Base-by-base conservation (phyloP, 768 basidiomycete species). In the Gloeopeniophorella convolvens region DNA sequence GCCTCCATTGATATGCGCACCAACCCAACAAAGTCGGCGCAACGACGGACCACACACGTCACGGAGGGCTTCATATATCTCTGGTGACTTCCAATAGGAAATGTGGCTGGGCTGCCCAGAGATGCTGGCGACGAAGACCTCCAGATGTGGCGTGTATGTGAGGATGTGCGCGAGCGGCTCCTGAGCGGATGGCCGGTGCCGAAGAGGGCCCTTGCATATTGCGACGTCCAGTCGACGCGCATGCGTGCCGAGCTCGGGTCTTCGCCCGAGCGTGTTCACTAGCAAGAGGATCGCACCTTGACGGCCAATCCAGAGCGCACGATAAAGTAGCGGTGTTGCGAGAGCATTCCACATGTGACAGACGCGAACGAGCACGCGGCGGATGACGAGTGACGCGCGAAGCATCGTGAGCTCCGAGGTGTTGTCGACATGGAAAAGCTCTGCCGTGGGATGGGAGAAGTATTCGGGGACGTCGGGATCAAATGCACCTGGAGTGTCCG, bases 241-340 rank as follows among this genome's bases (percentile, higher is more conserved):
- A 10, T 26, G 23, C 15, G 18, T 7, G 8, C 46, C 46, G 18
- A 39, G 34, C 15, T 18, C 39, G 23, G 30, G 39, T 18, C n/a
- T 10, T 10, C 5, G 12, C 8, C n/a, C 5, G 20, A 49, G 39
- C 18, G 48, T 42, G 30, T 27, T 32, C 13, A 20, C 20, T 11
- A 49, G 40, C 35, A 15, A n/a, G 3, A 28, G 15, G 20, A 31
- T 5, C 5, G 13, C 16, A 9, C 15, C 21, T 13, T 11, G 10
- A 21, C 20, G 23, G 8, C 31, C 48, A 28, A 49, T 12, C 27
- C 16, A 49, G 15, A 49, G 9, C 9, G 48, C 11, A 9, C 20
- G 23, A 31, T 49, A 49, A 18, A 49, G 40, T 9, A 49, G 31
- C n/a, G 48, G 48, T 16, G 39, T 49, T 5, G 48, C 48, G 39